Base-by-base conservation (phyloP, 345 rosid species). In the Moricandia moricandioides region DNA sequence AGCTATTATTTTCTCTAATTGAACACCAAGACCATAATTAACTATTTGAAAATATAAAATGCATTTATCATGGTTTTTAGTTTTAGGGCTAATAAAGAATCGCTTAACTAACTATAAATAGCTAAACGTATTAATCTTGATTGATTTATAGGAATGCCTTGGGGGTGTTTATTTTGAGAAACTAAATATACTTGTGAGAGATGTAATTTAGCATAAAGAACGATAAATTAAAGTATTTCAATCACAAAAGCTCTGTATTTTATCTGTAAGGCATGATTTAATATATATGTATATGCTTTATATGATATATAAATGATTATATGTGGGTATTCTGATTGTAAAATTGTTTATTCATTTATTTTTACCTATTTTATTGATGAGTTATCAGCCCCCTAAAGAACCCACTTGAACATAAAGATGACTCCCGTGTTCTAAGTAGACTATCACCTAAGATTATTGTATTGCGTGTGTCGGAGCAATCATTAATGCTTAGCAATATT, bases 81-180 rank as follows among this genome's bases (percentile, higher is more conserved):
- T 66, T 64, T 73, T 14, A 65, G 21, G 31, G 55, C 61, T 6
- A 33, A 58, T 31, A 18, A 74, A 29, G 7, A 65, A 49, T 71
- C 9, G 60, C 39, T 27, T 4, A 52, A 8, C 3, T 43, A 29
- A 17, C 3, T 62, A 62, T 11, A 18, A 8, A 35, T 10, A 21
- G 24, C 1, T 43, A 1, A 18, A 17, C 2, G 7, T 10, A 13
- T 43, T 12, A 4, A 4, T 4, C 49, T 43, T 43, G 49, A 43
- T 43, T 43, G 1, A 13, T 49, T 52, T 64, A 1, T 7, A 6
- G 30, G 34, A 62, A 26, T 54, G 55, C 16, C 11, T 17, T 34
- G 7, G 21, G 14, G 31, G 14, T 63, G n/a, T 72, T 52, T 13
- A 8, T 6, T 39, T 37, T 39, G 18, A 55, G 63, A 29, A 11